Evolutionary conservation across 208 protist species (phyloP).

Genomic region (Leptomonas pyrrhocoris): DNA sequence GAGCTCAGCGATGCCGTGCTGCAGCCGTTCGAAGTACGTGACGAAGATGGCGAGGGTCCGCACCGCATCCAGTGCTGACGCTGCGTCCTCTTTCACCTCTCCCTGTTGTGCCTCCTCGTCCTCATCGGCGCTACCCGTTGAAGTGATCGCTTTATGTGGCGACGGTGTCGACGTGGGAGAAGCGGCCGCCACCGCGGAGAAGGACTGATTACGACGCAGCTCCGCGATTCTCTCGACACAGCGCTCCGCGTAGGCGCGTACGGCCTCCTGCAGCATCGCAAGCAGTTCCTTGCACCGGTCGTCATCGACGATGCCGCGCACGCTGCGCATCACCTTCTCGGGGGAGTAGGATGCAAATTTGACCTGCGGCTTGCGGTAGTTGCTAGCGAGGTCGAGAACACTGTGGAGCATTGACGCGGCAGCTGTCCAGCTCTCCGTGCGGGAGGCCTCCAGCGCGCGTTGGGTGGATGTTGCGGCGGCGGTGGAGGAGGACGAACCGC

Average conservation of each 20-base stretch:
- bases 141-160: not conserved
- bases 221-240: slow-evolving; percentile 17
- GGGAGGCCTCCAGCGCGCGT: slow-evolving; percentile 3
- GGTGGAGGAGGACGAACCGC: not conserved
- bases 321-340: slow-evolving; percentile 53
- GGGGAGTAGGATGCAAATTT: slow-evolving; percentile 52
- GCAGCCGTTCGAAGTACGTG: slow-evolving; percentile 48
- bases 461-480: not conserved
- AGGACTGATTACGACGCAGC: slow-evolving; percentile 15
- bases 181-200: not conserved
- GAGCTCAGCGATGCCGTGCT: slow-evolving; percentile 44
- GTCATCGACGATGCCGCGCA: slow-evolving; percentile 54
- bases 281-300: slow-evolving; percentile 26
- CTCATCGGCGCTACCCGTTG: not conserved
- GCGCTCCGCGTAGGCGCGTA: slow-evolving; percentile 31
- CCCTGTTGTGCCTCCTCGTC: slow-evolving; percentile 11
- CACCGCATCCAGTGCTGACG: slow-evolving; percentile 7
- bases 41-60: slow-evolving; percentile 44
- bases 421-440: slow-evolving; percentile 8
- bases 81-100: not conserved
- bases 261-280: slow-evolving; percentile 32
- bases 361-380: slow-evolving; percentile 20
- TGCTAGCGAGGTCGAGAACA: slow-evolving; percentile 28
- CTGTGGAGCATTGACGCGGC: slow-evolving; percentile 47
- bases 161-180: not conserved